These are phyloP conservation scores for Fusarium sp. DNA, from an alignment of 2,329 filamentous ascomycete genomes.

Conservation along the genomic window DNA sequence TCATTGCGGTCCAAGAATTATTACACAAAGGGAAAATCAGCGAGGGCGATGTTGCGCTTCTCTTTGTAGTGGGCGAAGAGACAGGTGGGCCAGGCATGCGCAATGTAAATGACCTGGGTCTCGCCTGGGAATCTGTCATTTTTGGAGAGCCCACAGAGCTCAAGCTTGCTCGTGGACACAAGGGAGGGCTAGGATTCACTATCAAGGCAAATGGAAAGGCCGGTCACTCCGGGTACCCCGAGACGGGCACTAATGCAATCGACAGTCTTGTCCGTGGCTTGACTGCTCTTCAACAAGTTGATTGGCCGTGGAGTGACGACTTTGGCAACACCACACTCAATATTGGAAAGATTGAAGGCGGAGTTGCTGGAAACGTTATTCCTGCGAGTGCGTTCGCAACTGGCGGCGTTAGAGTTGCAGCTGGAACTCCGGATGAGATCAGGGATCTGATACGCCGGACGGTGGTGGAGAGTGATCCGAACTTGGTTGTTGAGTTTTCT, in stretches of 20 bases:
- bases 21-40: accelerated
- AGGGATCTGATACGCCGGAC: not conserved
- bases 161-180: slow-evolving; percentile 10
- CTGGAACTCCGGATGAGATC: slow-evolving; percentile 1
- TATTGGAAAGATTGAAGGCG: slow-evolving; percentile 7
- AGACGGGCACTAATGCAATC: slow-evolving; percentile 15
- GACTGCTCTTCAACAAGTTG: not conserved
- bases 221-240: slow-evolving; percentile 16
- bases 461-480: not conserved
- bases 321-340: slow-evolving; percentile 17
- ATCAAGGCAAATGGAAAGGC: slow-evolving; percentile 2
- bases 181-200: slow-evolving; percentile 1
- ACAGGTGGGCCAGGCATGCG: not conserved
- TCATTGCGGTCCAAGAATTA: not conserved
- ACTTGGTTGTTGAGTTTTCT: slow-evolving; percentile 1
- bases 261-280: slow-evolving; percentile 16
- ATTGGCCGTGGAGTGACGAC: not conserved
- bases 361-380: slow-evolving; percentile 13
- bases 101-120: not conserved
- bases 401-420: not conserved
- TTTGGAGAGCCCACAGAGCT: slow-evolving; percentile 22
- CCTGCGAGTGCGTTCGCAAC: slow-evolving; percentile 7
- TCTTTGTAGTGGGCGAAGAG: slow-evolving; percentile 7
- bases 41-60: not conserved
- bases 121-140: slow-evolving; percentile 17